phyloP scores from a whole-genome alignment of 371 early-diverging fungal species.

The Syncephalis plumigaleata region DNA sequence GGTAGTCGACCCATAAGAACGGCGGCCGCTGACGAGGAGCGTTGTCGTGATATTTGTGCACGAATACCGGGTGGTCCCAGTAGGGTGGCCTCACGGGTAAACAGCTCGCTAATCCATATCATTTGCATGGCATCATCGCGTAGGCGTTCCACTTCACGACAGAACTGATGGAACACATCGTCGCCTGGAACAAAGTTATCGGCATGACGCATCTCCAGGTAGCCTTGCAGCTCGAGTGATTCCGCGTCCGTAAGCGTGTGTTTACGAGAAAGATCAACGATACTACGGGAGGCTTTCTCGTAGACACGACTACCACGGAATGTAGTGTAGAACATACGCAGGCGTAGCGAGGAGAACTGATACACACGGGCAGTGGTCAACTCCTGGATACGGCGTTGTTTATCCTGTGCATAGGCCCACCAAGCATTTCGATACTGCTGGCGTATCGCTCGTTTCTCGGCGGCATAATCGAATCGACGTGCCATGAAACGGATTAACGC shows the following conservation, averaged over 20 bases:
- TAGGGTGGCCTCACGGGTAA: constrained; percentile 13
- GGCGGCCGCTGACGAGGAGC: background rate
- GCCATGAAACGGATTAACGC: constrained; percentile 13
- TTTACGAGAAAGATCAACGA: background rate
- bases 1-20: background rate
- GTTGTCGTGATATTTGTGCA: constrained; percentile 8
- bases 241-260: constrained; percentile 4
- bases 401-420: constrained; percentile 14
- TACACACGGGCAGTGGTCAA: constrained; percentile 11
- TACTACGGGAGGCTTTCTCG: constrained; percentile 10
- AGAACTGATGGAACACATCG: constrained; percentile 17
- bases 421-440: constrained; percentile 11
- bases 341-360: constrained; percentile 10
- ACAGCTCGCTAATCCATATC: constrained; percentile 14
- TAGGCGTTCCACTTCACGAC: constrained; percentile 14
- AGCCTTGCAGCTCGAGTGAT: constrained; percentile 12
- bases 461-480: constrained; percentile 13
- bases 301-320: constrained; percentile 12
- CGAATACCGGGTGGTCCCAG: constrained; percentile 12
- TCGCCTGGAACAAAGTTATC: constrained; percentile 20
- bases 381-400: constrained; percentile 11
- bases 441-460: constrained; percentile 9
- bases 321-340: constrained; percentile 17
- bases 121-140: constrained; percentile 5
- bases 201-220: constrained; percentile 11